Base-by-base conservation (phyloP, 805 yeast species). In the Torulaspora quercuum region DNA sequence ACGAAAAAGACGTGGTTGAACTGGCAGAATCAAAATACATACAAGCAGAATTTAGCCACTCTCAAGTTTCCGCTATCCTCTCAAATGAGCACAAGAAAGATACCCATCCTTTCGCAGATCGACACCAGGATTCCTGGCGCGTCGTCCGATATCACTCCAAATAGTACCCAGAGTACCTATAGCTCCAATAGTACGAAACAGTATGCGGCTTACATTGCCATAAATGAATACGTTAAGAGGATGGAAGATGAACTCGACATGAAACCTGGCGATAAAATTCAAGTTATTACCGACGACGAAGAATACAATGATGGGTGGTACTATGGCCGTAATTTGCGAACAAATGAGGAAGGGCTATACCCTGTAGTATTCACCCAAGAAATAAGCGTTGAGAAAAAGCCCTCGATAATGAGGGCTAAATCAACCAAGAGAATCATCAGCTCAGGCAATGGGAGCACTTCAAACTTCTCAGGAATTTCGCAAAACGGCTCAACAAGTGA, bases 231-330 rank as follows among this genome's bases (percentile, higher is more conserved):
- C 63, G 71, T 72, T 30, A 87, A 94, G 29, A 73, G 97, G 34
- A 68, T 89, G 45, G 95, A 86, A 16, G 98, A 92, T 63, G 99
- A 92, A 62, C 68, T 92, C 25, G 76, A 80, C 30, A 70, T 92
- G 49, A 72, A 69, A 31, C 75, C 81, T 7, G 97, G 97, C 17
- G 97, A 92, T 57, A 79, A 76, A 43, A 72, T 92, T 39, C 94
- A 87, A 58, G 86, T 92, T 6, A 76, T 92, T 14, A 86, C 95
- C 28, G 96, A 88, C 61, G 98, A 92, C 63, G 75, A 81, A 44
- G 96, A 86, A 54, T 92, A 83, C 61, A 83, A 85, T 51, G 97
- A 92, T 61, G 97, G 97, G 11, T 92, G 99, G 99, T 92, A 82
- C 56, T 82, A 85, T 73, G 95, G 96, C 3, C 79, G 77, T 42